These are phyloP conservation scores for Aureobasidium mangrovei DNA, from an alignment of 2,329 filamentous ascomycete genomes.

Conservation along the genomic window DNA sequence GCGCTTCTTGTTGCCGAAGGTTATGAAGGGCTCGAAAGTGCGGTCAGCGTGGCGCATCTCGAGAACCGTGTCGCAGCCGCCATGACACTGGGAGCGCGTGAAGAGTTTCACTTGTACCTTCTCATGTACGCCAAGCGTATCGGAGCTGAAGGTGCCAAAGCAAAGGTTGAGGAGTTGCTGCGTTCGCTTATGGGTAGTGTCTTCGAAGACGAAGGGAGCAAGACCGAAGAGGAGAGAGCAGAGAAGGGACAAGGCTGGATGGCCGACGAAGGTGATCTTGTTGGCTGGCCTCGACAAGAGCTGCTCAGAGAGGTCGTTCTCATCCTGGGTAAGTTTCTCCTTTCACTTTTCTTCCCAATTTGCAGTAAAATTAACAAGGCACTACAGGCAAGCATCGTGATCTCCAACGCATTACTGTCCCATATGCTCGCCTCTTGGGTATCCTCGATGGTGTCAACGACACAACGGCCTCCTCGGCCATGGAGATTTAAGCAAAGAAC, in stretches of 20 bases:
- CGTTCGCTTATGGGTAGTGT: constrained; percentile 69
- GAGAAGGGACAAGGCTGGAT: constrained; percentile 48
- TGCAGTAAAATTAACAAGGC: neutral
- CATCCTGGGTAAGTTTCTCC: constrained; percentile 65
- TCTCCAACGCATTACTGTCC: constrained; percentile 85
- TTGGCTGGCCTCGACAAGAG: constrained; percentile 84
- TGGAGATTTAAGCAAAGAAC: neutral
- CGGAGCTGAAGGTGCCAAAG: constrained; percentile 75
- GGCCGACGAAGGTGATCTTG: constrained; percentile 61
- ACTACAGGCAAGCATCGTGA: constrained; percentile 85
- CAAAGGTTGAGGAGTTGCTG: constrained; percentile 88
- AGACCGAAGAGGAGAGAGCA: constrained; percentile 35
- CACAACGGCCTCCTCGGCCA: constrained; percentile 1
- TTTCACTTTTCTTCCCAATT: neutral
- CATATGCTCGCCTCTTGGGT: constrained; percentile 78
- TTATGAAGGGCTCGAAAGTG: constrained; percentile 84
- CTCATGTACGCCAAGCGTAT: constrained; percentile 97
- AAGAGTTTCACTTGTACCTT: constrained; percentile 92
- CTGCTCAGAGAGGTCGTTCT: constrained; percentile 84
- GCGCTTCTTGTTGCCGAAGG: constrained; percentile 78
- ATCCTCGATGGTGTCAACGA: constrained; percentile 34
- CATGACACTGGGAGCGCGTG: constrained; percentile 70
- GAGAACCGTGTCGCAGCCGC: constrained; percentile 92
- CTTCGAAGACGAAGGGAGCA: constrained; percentile 48
- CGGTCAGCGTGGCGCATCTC: constrained; percentile 84